Conservation (phyloP, 495 filamentous ascomycete species). For the Friedmanniomyces simplex region DNA sequence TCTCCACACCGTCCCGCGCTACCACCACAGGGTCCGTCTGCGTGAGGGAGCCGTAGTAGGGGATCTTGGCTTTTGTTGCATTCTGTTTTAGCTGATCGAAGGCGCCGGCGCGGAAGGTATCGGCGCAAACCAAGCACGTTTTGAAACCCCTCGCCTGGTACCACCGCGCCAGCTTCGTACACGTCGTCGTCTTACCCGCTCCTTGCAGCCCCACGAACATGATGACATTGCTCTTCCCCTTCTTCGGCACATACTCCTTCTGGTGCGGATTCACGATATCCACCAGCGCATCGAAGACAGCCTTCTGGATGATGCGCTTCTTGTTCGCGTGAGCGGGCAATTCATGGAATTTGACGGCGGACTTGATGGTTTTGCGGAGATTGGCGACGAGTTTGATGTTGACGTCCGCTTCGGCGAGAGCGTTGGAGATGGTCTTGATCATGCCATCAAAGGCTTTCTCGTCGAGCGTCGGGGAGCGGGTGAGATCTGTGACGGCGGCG, state of each 20-base stretch:
- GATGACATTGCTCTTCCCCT: constrained; percentile 90
- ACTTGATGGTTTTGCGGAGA: constrained; percentile 86
- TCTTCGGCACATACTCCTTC: constrained; percentile 93
- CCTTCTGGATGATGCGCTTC: constrained; percentile 95
- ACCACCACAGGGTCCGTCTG: constrained; percentile 94
- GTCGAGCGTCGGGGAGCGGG: constrained; percentile 80
- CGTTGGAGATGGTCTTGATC: constrained; percentile 93
- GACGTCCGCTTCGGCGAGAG: constrained; percentile 89
- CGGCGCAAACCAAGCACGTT: constrained; percentile 88
- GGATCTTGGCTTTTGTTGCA: constrained; percentile 96
- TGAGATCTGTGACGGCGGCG: constrained; percentile 86
- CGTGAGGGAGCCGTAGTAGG: constrained; percentile 91
- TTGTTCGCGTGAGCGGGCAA: constrained; percentile 84
- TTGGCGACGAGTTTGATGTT: constrained; percentile 89
- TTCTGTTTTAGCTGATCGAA: constrained; percentile 99
- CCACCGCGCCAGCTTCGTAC: constrained; percentile 92
- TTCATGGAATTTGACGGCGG: constrained; percentile 85
- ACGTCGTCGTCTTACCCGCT: constrained; percentile 94
- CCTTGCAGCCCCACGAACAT: constrained; percentile 99
- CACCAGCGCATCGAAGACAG: constrained; percentile 95
- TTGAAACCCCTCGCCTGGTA: constrained; percentile 93
- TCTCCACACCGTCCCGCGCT: constrained; percentile 86
- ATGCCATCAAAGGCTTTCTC: constrained; percentile 98
- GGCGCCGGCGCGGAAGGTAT: constrained; percentile 96
- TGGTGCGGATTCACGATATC: constrained; percentile 91